Conservation (phyloP, 345 rosid species). For the Melaleuca quinquenervia region DNA sequence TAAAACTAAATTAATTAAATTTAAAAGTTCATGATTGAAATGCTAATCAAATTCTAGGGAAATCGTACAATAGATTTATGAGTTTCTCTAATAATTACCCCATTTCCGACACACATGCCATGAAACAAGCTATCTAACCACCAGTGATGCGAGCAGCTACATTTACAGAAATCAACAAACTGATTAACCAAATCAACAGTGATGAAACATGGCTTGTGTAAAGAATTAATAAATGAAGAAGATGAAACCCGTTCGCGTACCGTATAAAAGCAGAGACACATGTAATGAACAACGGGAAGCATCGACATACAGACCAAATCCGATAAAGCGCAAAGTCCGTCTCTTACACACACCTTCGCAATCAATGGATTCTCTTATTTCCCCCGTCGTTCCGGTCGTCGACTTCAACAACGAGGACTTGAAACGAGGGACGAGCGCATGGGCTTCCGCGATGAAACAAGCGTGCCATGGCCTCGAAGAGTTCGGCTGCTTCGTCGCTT, state of each 20-base stretch:
- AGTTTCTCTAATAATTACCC: too few species aligned
- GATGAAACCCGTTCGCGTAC: background rate
- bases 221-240: background rate
- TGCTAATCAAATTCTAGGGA: too few species aligned
- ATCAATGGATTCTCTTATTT: slow-evolving; percentile 18
- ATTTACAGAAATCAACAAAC: too few species aligned
- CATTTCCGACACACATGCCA: too few species aligned
- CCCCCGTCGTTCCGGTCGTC: slow-evolving; percentile 12
- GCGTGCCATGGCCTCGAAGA: slow-evolving; percentile 18
- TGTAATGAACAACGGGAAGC: background rate
- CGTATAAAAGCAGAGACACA: background rate
- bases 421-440: slow-evolving; percentile 8
- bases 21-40: too few species aligned
- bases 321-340: background rate
- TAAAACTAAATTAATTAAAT: too few species aligned
- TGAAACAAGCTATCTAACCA: too few species aligned
- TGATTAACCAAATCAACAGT: background rate
- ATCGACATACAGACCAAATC: background rate
- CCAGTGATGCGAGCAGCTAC: too few species aligned
- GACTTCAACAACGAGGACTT: slow-evolving; percentile 9
- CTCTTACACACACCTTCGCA: background rate
- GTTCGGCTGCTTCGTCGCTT: slow-evolving; percentile 28
- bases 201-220: background rate
- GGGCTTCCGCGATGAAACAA: slow-evolving; percentile 7
- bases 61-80: too few species aligned